A percentile compares a stretch with the other conserved stretches of the same genome.
Evolutionary conservation across 495 filamentous ascomycete genomes (phyloP).

Genomic region (Pseudevernia furfuracea): DNA sequence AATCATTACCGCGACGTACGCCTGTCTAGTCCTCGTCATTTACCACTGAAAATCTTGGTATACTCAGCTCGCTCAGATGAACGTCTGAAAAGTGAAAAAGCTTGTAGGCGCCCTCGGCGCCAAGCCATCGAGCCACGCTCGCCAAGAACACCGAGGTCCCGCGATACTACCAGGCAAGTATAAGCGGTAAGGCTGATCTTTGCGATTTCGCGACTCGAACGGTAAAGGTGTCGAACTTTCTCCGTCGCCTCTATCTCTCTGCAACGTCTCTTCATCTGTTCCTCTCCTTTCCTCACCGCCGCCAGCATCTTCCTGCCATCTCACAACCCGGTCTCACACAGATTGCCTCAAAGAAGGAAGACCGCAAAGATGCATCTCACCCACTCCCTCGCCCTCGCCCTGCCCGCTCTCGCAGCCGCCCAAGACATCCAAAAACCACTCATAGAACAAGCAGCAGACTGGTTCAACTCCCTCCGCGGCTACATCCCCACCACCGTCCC

Average conservation of each 20-base stretch:
- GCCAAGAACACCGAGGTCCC: too few species aligned
- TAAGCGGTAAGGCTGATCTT: too few species aligned
- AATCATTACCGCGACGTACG: too few species aligned
- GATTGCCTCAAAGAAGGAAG: neutral
- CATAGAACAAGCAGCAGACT: conserved; percentile 58
- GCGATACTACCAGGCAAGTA: too few species aligned
- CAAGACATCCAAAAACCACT: conserved; percentile 63
- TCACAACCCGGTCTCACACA: neutral
- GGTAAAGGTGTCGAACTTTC: neutral
- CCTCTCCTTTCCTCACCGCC: neutral
- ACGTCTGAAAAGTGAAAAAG: too few species aligned
- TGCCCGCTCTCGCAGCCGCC: conserved; percentile 63
- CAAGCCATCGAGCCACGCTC: too few species aligned
- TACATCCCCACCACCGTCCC: conserved; percentile 50
- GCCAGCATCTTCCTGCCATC: neutral
- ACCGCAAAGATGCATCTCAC: conserved; percentile 62
- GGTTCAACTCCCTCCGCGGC: conserved; percentile 53
- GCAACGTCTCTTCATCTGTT: conserved; percentile 8
- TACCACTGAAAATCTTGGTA: too few species aligned
- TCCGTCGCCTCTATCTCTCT: neutral
- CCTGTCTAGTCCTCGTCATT: too few species aligned
- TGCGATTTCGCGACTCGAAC: neutral
- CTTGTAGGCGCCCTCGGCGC: too few species aligned
- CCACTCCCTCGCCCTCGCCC: conserved; percentile 51
- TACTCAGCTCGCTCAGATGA: too few species aligned